Evolutionary conservation across 106 monocot genomes (phyloP), one percentile per base, ranked within the genome.

Genomic region (Dendrobium nobile): DNA sequence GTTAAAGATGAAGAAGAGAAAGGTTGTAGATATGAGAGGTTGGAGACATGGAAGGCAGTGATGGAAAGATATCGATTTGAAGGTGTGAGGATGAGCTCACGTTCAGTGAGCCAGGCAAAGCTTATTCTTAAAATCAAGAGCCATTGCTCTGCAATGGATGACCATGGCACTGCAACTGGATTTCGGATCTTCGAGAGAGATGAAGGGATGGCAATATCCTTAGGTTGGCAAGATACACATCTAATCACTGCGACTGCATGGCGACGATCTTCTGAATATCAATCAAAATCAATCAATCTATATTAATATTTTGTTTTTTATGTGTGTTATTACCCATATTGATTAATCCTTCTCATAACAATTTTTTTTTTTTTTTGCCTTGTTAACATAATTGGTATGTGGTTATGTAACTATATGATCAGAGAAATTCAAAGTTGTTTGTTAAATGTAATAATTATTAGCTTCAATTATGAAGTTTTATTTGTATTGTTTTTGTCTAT

Each of bases 41-140:
- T 77, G 76, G 86, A 80, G 72, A 75, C 77, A 11, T 85, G 87
- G 90, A 90, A 82, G 67, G 75, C 43, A 58, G 72, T 10, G 56
- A 90, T 90, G 90, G 82, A 83, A 72, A 40, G 72, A 18, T 55
- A 73, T 9, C 59, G 90, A 68, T 79, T 81, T 22, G 75, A 83
- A 48, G 83, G 65, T 6, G 68, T 81, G 59, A 81, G 75, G 77
- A 37, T 87, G 83, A 90, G 90, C 61, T 87, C 87, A 5, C 79
- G 83, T 67, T 81, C 90, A 5, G 75, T 90, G 54, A 87, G 87
- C 78, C 90, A 90, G 55, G 90, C 90, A 54, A 90, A 85, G 85
- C 83, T 90, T 11, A 79, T 90, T 16, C 61, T 90, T n/a, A 90
- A 85, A 80, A 90, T 90, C 9, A 90, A 85, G 75, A 87, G 78